Conservation (phyloP, 495 filamentous ascomycete genomes). For the Neurospora pannonica region DNA sequence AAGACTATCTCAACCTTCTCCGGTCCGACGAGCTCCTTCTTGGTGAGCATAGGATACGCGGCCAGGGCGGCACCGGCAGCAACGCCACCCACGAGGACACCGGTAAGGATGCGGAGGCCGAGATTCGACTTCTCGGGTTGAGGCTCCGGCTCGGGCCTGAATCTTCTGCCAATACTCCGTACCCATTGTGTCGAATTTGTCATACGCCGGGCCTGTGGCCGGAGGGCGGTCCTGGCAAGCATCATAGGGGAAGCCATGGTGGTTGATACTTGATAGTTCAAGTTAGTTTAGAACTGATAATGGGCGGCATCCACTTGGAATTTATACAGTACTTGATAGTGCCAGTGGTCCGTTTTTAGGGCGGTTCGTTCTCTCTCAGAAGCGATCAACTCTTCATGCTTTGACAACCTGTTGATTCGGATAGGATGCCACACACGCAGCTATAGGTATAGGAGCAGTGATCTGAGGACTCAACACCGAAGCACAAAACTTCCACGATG, state of each 20-base stretch:
- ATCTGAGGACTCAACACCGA: neutral
- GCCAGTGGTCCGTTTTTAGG: neutral
- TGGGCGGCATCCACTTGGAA: neutral
- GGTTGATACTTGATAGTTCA: neutral
- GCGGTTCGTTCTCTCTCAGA: neutral
- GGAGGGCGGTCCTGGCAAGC: slow-evolving; percentile 10
- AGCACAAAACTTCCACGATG: neutral
- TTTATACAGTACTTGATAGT: neutral
- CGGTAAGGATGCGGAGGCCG: slow-evolving; percentile 7
- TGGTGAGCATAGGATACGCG: slow-evolving; percentile 10
- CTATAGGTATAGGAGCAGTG: neutral
- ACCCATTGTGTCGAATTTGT: slow-evolving; percentile 18
- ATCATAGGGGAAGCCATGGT: slow-evolving; percentile 16
- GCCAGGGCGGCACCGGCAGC: slow-evolving; percentile 20
- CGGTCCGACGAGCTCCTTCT: neutral
- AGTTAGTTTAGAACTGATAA: neutral
- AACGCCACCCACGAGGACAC: slow-evolving; percentile 17
- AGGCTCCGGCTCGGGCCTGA: slow-evolving; percentile 4
- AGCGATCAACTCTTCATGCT: neutral
- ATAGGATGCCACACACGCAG: neutral
- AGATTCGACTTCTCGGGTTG: neutral
- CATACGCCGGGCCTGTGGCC: slow-evolving; percentile 2
- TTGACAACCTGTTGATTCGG: neutral
- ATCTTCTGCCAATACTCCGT: slow-evolving; percentile 15
- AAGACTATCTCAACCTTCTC: slow-evolving; percentile 43